Conservation (phyloP, 2,329 filamentous ascomycete species). For the Epicoccum sorghinum region DNA sequence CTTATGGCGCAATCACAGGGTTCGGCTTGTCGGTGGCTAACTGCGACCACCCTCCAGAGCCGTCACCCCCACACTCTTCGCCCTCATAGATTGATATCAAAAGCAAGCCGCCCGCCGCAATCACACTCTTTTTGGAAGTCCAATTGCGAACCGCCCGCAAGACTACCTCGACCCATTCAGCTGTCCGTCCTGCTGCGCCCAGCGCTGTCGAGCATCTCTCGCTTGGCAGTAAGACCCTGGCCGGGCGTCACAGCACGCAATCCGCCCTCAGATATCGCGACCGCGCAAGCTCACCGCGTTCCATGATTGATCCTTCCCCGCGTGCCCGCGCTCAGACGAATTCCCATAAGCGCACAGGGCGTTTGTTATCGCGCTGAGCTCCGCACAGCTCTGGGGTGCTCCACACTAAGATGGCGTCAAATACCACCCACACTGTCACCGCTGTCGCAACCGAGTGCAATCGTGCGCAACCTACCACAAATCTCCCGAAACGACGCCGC, state of each 20-base stretch:
- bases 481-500: slow-evolving; percentile 31
- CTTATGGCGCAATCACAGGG: slow-evolving; percentile 6
- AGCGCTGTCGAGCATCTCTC: background rate
- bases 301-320: slow-evolving; percentile 21
- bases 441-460: slow-evolving; percentile 34
- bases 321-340: slow-evolving; percentile 11
- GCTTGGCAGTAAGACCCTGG: slow-evolving; percentile 20
- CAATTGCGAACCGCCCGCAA: too few relatives aligned
- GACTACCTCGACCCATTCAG: background rate
- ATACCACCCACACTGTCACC: slow-evolving; percentile 31
- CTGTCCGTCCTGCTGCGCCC: slow-evolving; percentile 14
- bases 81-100: slow-evolving; percentile 7
- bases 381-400: slow-evolving; percentile 10
- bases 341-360: slow-evolving; percentile 17
- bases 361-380: background rate
- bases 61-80: slow-evolving; percentile 8
- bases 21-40: slow-evolving; percentile 8
- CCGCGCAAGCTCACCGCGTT: slow-evolving; percentile 16
- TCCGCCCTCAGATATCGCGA: slow-evolving; percentile 26
- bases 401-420: slow-evolving; percentile 33
- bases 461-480: slow-evolving; percentile 16
- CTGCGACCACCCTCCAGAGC: slow-evolving; percentile 4
- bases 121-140: background rate
- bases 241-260: slow-evolving; percentile 26
- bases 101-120: slow-evolving; percentile 5